phyloP scores from a whole-genome alignment of 345 rosid genomes.

The Bruguiera parviflora region DNA sequence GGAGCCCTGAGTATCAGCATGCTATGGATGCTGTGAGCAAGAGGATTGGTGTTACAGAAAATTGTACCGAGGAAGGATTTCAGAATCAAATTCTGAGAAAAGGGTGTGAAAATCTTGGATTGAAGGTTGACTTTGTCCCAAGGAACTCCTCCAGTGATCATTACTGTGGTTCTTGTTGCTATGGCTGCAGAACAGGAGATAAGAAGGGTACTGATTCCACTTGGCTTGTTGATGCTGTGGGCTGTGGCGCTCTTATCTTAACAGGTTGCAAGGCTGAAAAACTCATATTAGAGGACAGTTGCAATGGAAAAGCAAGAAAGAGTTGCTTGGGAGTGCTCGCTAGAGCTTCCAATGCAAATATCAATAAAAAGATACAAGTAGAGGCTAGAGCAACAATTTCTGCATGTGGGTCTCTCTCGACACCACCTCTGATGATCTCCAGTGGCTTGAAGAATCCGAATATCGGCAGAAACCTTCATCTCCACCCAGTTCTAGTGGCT shows the following conservation, averaged over 20 bases:
- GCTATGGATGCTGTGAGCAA: conserved; percentile 53
- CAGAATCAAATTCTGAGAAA: conserved; percentile 59
- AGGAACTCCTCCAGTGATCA: conserved; percentile 50
- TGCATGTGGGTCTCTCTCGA: conserved; percentile 58
- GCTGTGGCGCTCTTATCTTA: conserved; percentile 49
- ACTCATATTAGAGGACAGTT: conserved; percentile 34
- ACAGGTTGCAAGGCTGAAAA: conserved; percentile 57
- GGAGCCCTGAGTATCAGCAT: conserved; percentile 35
- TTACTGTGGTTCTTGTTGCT: conserved; percentile 60
- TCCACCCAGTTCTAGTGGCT: conserved; percentile 55
- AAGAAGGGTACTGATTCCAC: conserved; percentile 59
- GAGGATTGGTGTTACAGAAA: conserved; percentile 52
- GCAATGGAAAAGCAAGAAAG: conserved; percentile 20
- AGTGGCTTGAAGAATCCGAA: conserved; percentile 55
- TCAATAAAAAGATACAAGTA: conserved; percentile 44
- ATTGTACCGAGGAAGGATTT: conserved; percentile 48
- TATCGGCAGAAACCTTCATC: conserved; percentile 60
- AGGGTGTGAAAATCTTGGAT: conserved; percentile 64
- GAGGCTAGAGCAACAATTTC: conserved; percentile 61
- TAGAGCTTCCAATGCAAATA: conserved; percentile 26
- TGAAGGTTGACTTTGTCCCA: conserved; percentile 42
- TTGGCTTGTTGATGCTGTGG: conserved; percentile 67
- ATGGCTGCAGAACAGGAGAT: conserved; percentile 58
- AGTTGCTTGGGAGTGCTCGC: conserved; percentile 59
- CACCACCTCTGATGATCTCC: conserved; percentile 60